phyloP scores from a whole-genome alignment of 192 early-diverging fungal genomes.

The Mortierella claussenii region DNA sequence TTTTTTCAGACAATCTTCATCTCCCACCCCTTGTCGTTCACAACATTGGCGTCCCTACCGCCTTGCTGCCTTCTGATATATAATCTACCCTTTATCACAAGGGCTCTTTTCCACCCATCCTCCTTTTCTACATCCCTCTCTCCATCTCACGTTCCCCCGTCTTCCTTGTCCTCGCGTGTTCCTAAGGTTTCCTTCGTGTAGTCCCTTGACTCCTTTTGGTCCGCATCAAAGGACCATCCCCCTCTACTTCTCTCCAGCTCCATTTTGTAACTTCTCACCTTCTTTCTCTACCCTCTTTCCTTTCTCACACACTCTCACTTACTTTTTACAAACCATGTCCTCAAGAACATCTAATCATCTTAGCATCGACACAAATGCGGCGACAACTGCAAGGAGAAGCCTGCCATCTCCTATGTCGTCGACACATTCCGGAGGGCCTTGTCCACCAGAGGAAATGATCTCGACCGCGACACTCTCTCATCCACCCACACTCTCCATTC shows the following conservation, averaged over 20 bases:
- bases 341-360: conserved; percentile 25
- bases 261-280: background rate
- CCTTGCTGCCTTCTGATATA: too few species aligned
- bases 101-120: background rate
- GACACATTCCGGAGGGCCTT: conserved; percentile 4
- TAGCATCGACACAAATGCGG: conserved; percentile 31
- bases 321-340: conserved; percentile 3
- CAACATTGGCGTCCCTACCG: too few species aligned
- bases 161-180: background rate
- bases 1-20: too few species aligned
- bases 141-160: background rate
- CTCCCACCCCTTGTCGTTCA: too few species aligned
- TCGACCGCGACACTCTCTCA: conserved; percentile 34
- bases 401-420: conserved; percentile 45
- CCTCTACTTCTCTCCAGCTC: background rate
- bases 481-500: conserved; percentile 29
- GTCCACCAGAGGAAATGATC: conserved; percentile 34
- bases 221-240: background rate
- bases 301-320: background rate
- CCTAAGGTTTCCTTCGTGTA: background rate
- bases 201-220: background rate
- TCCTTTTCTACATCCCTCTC: background rate
- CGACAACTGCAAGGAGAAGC: conserved; percentile 14
- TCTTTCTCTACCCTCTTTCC: background rate
- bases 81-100: too few species aligned